Evolutionary conservation across 106 monocot genomes (phyloP), one percentile per base, ranked within the genome.

Genomic region (Dendrobium nobile): DNA sequence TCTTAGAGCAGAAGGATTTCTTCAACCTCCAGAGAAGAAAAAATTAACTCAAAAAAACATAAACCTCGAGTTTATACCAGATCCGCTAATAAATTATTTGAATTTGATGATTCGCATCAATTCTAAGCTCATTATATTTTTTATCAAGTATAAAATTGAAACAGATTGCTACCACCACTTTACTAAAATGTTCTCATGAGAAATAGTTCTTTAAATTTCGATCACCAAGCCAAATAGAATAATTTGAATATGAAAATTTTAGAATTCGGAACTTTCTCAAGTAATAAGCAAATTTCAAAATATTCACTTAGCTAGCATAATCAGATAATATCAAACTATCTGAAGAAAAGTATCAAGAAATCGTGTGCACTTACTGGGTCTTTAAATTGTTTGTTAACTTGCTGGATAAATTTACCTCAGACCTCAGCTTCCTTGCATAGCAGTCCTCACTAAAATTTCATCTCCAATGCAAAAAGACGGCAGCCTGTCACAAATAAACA

Each of bases 321-420:
- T 43, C 43, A 6, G 74, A n/a, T n/a, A 44, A 45, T 75, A 44
- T 75, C n/a, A 0, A 75, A 2, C 19, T 20, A 75, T 20, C 13
- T 44, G 15, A 44, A 75, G 44, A n/a, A n/a, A 43, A 44, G 43
- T 20, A 43, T 73, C 41, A 73, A 73, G 33, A 73, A 67, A 41
- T n/a, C 41, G 19, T 75, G 7, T 4, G 51, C 40, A 41, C 76
- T 89, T 85, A 95, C 92, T 44, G 97, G 94, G 79, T 98, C 88
- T 82, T 92, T 98, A 76, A 98, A 98, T 84, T 98, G 97, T 58
- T 58, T 87, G 82, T 98, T 98, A 56, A 98, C 97, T 98, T 95
- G 92, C 82, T 98, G 92, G 78, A 98, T 95, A 31, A 98, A n/a
- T n/a, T n/a, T n/a, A n/a, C n/a, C n/a, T n/a, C n/a, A n/a, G n/a